Evolutionary conservation across 2,329 filamentous ascomycete species (phyloP), one percentile per base, ranked within the genome.

Genomic region (Fusarium camptoceras): DNA sequence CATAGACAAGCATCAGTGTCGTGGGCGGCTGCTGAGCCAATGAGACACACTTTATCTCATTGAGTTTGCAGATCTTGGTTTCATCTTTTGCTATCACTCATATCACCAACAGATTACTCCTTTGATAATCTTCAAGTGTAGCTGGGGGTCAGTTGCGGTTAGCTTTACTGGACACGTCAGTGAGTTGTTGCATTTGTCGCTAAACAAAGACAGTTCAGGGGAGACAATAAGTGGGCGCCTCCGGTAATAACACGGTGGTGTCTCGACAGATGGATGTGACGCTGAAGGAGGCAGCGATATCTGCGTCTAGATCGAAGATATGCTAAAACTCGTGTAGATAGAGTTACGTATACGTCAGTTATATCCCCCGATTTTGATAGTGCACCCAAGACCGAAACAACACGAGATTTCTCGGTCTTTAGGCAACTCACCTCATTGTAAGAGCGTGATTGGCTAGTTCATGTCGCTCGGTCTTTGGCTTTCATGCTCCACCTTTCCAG

Each of bases 1-100:
- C 22, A 56, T 55, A 15, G 11, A 25, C 28, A 55, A 28, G 25
- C 41, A 47, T 58, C 8, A 31, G 6, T 5, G 6, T 46, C 20
- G 31, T 7, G 10, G 18, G 58, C 58, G 58, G 54, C 15, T 59
- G n/a, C 27, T n/a, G 1, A 3, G 3, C 58, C 58, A 60, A 58
- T 59, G 11, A n/a, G 9, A 12, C 8, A 15, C 2, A 9, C 3
- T 31, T 24, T 3, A 20, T 12, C 5, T 15, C 28, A 24, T 8
- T 16, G 14, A 34, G 12, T 18, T 22, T 22, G 43, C 5, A 37
- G 27, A 50, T 60, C 27, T 43, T 4, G 18, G 55, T 50, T 60
- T 60, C 58, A 34, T 6, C 12, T 22, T 14, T 1, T 27, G 2
- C 10, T 12, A 28, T 56, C n/a, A 37, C 22, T 1, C 8, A 2